These are phyloP conservation scores for Nemania abortiva DNA, from an alignment of 2,329 filamentous ascomycete genomes.

Conservation along the genomic window DNA sequence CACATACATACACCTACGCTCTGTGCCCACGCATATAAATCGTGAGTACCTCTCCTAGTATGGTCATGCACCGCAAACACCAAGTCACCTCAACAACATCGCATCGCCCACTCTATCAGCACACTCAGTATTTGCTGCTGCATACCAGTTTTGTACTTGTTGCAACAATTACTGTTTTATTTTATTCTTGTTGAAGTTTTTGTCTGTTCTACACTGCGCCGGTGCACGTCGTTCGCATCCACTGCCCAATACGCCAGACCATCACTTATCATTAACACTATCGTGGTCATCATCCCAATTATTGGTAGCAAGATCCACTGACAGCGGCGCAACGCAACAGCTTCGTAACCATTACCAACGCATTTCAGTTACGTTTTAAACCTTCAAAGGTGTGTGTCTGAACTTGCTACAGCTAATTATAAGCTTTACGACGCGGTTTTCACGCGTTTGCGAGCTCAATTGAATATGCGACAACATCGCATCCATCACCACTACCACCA, in stretches of 20 bases:
- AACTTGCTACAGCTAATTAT: conserved; percentile 45
- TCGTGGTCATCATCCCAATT: conserved; percentile 37
- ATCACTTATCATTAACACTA: conserved; percentile 28
- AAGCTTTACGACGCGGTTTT: conserved; percentile 54
- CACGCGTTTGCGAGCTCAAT: conserved; percentile 54
- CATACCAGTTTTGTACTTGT: conserved; percentile 29
- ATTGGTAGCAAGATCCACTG: conserved; percentile 43
- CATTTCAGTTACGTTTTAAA: conserved; percentile 41
- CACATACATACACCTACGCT: conserved; percentile 44
- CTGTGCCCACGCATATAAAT: conserved; percentile 45
- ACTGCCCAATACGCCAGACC: conserved; percentile 18
- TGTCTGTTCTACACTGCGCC: conserved; percentile 31
- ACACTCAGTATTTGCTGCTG: conserved; percentile 14
- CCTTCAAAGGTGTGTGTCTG: conserved; percentile 54
- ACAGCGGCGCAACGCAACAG: conserved; percentile 48
- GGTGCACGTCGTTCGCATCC: conserved; percentile 1
- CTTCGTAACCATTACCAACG: conserved; percentile 52
- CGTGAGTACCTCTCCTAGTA: conserved; percentile 66
- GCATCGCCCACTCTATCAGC: conserved; percentile 23
- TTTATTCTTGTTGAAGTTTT: conserved; percentile 26
- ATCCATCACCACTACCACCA: conserved; percentile 39
- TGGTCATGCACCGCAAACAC: conserved; percentile 55
- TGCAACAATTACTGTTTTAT: conserved; percentile 30
- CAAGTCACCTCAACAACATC: conserved; percentile 55
- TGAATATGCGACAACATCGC: conserved; percentile 53